Evolutionary conservation across 768 basidiomycete genomes (phyloP).

Genomic region (Lanmaoa rubissima): DNA sequence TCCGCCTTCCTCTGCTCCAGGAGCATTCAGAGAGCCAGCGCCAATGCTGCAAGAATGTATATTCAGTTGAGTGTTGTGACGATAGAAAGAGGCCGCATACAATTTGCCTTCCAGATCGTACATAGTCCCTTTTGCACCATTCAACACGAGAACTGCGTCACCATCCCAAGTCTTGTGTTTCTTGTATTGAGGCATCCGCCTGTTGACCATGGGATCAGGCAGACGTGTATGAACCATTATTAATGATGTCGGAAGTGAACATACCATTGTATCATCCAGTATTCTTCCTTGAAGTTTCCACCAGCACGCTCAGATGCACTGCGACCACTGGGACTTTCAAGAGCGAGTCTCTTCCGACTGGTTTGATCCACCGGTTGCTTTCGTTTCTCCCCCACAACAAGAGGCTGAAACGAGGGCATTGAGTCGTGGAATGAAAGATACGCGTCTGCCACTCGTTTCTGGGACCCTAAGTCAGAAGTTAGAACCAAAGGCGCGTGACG

Average conservation of each 20-base stretch:
- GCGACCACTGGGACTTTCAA: slow-evolving; percentile 19
- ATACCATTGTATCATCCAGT: slow-evolving; percentile 83
- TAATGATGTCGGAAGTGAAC: slow-evolving; percentile 1
- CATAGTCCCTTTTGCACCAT: slow-evolving; percentile 44
- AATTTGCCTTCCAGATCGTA: slow-evolving; percentile 63
- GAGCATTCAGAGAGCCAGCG: slow-evolving; percentile 45
- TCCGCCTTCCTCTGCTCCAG: slow-evolving; percentile 37
- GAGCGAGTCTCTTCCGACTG: slow-evolving; percentile 29
- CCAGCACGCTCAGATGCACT: slow-evolving; percentile 7
- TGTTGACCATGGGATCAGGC: slow-evolving; percentile 23
- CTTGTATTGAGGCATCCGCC: slow-evolving; percentile 68
- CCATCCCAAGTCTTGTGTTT: slow-evolving; percentile 94
- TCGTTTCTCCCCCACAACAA: slow-evolving; percentile 29
- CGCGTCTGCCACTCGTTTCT: neutral
- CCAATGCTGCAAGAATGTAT: slow-evolving; percentile 41
- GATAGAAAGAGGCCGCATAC: slow-evolving; percentile 39
- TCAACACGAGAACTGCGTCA: slow-evolving; percentile 63
- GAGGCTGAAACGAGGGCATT: slow-evolving; percentile 23
- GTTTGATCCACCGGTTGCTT: slow-evolving; percentile 25
- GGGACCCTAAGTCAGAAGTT: neutral
- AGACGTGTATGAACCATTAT: neutral
- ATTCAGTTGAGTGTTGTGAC: neutral
- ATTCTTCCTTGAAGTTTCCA: slow-evolving; percentile 34
- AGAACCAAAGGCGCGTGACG: slow-evolving; percentile 7
- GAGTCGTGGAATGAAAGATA: neutral